Evolutionary conservation across 176 grass and related monocot genomes (phyloP), one percentile per base, ranked within the genome.

Genomic region (Oryza coarctata): DNA sequence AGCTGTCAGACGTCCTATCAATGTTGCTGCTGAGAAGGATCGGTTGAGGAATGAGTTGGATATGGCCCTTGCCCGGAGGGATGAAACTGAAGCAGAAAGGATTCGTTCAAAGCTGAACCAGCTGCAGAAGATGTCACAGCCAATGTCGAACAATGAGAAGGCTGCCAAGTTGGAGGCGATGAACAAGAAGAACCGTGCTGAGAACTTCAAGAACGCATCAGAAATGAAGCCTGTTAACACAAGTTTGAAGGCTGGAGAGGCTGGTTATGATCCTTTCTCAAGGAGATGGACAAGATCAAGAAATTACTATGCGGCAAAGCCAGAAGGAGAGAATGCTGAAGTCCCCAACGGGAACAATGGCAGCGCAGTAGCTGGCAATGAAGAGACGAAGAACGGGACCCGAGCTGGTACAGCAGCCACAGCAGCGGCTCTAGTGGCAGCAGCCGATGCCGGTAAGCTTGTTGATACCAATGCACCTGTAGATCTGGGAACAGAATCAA

Each of bases 21-120:
- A 99, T 86, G 89, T 99, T 68, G 96, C 96, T 71, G 96, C 88
- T 82, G 96, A 99, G 87, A 99, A 99, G 79, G 96, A 99, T 80
- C 85, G 91, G 26, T 80, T 99, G 45, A 89, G 93, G 80, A 86
- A 87, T 82, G 89, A 95, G 73, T 83, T 95, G 58, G 96, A 99
- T 49, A 85, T 95, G 43, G 88, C 93, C 12, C 75, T 84, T 60
- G 86, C 58, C 49, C 52, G 87, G 45, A 80, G 92, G 74, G 89
- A 99, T 57, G 80, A 90, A 18, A 63, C 79, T 70, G 88, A 88
- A 86, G 86, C 86, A 82, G 93, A 90, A 32, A 92, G 81, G 79
- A 99, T 99, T 41, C 85, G 84, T 20, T 25, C 47, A 57, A 87
- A 78, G 85, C 77, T 99, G 71, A 95, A 50, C 47, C 70, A 90